A percentile compares a stretch with the other conserved stretches of the same genome.
Evolutionary conservation across 176 grass and related monocot genomes (phyloP).

Genomic region (Melocanna baccifera): DNA sequence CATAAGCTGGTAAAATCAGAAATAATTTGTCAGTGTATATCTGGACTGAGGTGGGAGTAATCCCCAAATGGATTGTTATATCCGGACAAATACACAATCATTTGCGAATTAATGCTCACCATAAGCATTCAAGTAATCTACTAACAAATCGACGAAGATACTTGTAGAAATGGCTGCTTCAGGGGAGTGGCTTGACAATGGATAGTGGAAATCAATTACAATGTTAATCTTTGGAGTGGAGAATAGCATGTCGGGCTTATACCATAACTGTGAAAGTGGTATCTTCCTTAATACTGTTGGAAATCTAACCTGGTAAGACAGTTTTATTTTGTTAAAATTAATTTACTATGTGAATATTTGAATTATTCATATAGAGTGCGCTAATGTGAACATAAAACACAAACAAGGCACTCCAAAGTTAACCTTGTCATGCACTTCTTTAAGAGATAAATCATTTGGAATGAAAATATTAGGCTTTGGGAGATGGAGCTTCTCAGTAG

Average conservation of each 20-base stretch:
- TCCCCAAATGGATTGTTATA: neutral
- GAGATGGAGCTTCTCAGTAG: conserved; percentile 68
- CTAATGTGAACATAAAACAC: neutral
- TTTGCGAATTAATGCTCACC: conserved; percentile 50
- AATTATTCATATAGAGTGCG: neutral
- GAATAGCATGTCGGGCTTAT: conserved; percentile 75
- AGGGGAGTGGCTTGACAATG: conserved; percentile 72
- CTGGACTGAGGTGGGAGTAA: neutral
- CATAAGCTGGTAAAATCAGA: conserved; percentile 62
- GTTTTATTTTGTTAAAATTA: conserved; percentile 12
- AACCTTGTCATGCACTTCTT: conserved; percentile 71
- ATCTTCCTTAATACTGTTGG: conserved; percentile 70
- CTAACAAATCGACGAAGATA: conserved; percentile 65
- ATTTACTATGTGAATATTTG: conserved; percentile 2
- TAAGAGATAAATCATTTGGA: conserved; percentile 81
- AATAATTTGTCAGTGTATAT: neutral
- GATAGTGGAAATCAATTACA: conserved; percentile 89
- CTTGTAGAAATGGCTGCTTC: conserved; percentile 61
- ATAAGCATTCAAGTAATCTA: conserved; percentile 95
- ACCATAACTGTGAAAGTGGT: conserved; percentile 77
- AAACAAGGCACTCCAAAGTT: neutral
- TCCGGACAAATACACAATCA: neutral
- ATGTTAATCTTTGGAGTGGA: conserved; percentile 78
- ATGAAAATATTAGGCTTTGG: conserved; percentile 89
- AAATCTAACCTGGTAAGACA: conserved; percentile 56